Percentiles rank a stretch among this genome's conserved stretches.
Evolutionary conservation across 2,329 filamentous ascomycete genomes (phyloP).

Genomic region (Nemania sp.): DNA sequence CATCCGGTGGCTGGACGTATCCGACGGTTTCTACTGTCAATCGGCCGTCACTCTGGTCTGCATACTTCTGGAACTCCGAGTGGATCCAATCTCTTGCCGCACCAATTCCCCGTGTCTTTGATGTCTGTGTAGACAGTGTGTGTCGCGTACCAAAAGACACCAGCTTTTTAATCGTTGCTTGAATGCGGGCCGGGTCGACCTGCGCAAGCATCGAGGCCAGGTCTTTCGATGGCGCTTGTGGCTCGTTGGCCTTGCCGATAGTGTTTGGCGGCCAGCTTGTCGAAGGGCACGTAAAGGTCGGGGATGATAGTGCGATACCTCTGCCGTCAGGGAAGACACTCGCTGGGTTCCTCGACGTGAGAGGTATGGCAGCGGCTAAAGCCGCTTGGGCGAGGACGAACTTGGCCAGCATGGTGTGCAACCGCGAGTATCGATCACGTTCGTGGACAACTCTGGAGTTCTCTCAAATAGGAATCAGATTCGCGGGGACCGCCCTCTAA

Average conservation of each 20-base stretch:
- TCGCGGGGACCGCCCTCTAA: too few relatives aligned
- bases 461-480: too few relatives aligned
- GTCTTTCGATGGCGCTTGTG: conserved; percentile 34
- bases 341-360: conserved; percentile 30
- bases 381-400: conserved; percentile 21
- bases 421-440: neutral
- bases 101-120: conserved; percentile 55
- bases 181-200: conserved; percentile 47
- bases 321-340: conserved; percentile 16
- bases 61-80: conserved; percentile 52
- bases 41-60: conserved; percentile 50
- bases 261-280: conserved; percentile 38
- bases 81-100: conserved; percentile 61
- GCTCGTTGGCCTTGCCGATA: conserved; percentile 33
- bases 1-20: conserved; percentile 53
- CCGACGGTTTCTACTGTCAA: conserved; percentile 54
- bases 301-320: neutral
- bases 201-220: conserved; percentile 37
- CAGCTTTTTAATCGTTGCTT: conserved; percentile 55
- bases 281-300: conserved; percentile 33
- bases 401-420: conserved; percentile 21
- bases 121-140: conserved; percentile 57
- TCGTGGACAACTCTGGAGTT: too few relatives aligned
- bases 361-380: conserved; percentile 23
- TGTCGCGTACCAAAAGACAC: conserved; percentile 61